Evolutionary conservation across 2,329 filamentous ascomycete genomes (phyloP).

Genomic region (Sclerotinia glacialis): DNA sequence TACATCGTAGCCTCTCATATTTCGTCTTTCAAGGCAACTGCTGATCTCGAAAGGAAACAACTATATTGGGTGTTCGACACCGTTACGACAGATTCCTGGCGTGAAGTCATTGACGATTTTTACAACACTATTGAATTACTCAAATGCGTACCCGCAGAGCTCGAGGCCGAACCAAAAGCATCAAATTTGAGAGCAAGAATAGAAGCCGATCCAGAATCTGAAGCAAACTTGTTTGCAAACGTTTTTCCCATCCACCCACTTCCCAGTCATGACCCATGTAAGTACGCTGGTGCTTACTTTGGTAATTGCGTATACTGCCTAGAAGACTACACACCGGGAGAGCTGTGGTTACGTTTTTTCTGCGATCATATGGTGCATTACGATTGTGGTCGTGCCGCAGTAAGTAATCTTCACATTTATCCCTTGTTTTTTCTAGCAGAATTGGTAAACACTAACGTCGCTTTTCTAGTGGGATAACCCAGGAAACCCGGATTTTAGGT

Average conservation of each 20-base stretch:
- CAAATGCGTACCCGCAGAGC: neutral
- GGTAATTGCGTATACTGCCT: slow-evolving; percentile 23
- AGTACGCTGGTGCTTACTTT: neutral
- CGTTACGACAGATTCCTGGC: slow-evolving; percentile 1
- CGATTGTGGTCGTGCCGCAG: slow-evolving; percentile 18
- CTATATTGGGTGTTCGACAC: slow-evolving; percentile 28
- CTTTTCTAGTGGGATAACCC: slow-evolving; percentile 18
- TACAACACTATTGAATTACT: slow-evolving; percentile 16
- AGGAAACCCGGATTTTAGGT: slow-evolving; percentile 16
- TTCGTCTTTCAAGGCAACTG: neutral
- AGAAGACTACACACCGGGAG: slow-evolving; percentile 4
- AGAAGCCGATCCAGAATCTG: slow-evolving; percentile 8
- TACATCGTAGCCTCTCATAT: neutral
- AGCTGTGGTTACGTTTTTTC: slow-evolving; percentile 22
- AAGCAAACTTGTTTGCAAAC: slow-evolving; percentile 2
- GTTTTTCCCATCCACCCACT: slow-evolving; percentile 17
- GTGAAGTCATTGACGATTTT: slow-evolving; percentile 19
- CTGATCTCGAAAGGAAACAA: slow-evolving; percentile 24
- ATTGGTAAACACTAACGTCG: neutral
- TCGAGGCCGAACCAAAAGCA: neutral
- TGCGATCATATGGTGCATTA: slow-evolving; percentile 28
- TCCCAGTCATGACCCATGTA: slow-evolving; percentile 1
- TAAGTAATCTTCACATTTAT: neutral
- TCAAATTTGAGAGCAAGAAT: neutral
- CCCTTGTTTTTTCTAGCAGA: neutral